Conservation (phyloP, 257 asterid species). For the Catharanthus roseus region DNA sequence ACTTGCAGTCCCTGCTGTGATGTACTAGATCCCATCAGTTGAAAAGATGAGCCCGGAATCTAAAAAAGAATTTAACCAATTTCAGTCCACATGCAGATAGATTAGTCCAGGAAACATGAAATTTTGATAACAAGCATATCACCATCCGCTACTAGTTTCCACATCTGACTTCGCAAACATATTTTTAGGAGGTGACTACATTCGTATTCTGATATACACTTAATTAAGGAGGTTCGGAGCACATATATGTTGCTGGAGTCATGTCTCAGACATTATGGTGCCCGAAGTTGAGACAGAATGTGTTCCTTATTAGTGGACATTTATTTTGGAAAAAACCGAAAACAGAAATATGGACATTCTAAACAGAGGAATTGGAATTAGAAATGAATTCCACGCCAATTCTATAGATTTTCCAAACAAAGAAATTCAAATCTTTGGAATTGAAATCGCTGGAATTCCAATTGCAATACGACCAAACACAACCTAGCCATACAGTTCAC, state of each 20-base stretch:
- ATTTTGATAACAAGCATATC: not conserved
- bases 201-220: not conserved
- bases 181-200: not conserved
- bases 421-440: too few relatives aligned
- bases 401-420: too few relatives aligned
- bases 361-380: too few relatives aligned
- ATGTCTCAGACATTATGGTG: not conserved
- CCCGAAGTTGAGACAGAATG: not conserved
- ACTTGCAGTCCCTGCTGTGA: slow-evolving; percentile 47
- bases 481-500: not conserved
- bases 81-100: not conserved
- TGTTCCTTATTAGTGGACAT: not conserved
- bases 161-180: not conserved
- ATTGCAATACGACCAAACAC: not conserved
- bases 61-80: slow-evolving; percentile 13
- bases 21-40: slow-evolving; percentile 48
- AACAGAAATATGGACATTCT: not conserved
- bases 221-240: not conserved
- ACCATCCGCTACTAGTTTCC: not conserved
- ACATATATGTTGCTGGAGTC: not conserved
- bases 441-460: too few relatives aligned
- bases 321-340: not conserved
- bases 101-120: not conserved
- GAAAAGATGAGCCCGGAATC: slow-evolving; percentile 44
- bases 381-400: too few relatives aligned